phyloP scores from a whole-genome alignment of 2,329 filamentous ascomycete species.

The Trichoderma sp. region DNA sequence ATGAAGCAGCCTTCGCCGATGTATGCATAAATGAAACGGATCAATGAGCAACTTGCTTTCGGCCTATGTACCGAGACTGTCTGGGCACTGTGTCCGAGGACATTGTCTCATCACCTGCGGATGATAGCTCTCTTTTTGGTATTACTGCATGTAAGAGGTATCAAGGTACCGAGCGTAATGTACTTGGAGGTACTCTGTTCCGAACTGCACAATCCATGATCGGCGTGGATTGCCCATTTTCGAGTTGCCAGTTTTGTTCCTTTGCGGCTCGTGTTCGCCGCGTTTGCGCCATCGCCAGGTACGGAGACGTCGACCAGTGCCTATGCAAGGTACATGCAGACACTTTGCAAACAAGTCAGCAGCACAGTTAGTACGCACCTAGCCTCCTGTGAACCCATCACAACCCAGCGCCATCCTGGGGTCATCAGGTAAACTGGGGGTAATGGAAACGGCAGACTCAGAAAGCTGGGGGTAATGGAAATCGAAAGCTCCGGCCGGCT shows the following conservation, averaged over 20 bases:
- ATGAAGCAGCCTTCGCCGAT: not conserved
- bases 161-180: not conserved
- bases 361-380: slow-evolving; percentile 11
- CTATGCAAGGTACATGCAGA: slow-evolving; percentile 1
- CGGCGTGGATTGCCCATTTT: not conserved
- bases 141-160: not conserved
- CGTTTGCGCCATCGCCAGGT: slow-evolving; percentile 5
- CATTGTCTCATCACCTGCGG: not conserved
- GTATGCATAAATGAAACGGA: not conserved
- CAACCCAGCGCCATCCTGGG: not conserved
- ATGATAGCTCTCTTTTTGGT: not conserved
- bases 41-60: not conserved
- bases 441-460: slow-evolving; percentile 33
- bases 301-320: not conserved
- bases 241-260: not conserved
- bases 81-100: not conserved
- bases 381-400: not conserved
- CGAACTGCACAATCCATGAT: not conserved
- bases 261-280: not conserved
- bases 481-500: slow-evolving; percentile 21
- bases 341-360: not conserved
- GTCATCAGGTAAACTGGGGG: slow-evolving; percentile 40
- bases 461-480: slow-evolving; percentile 40
- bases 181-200: not conserved
- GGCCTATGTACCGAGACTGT: not conserved